Evolutionary conservation across 495 filamentous ascomycete genomes (phyloP).

Genomic region (Bombardia bombarda): DNA sequence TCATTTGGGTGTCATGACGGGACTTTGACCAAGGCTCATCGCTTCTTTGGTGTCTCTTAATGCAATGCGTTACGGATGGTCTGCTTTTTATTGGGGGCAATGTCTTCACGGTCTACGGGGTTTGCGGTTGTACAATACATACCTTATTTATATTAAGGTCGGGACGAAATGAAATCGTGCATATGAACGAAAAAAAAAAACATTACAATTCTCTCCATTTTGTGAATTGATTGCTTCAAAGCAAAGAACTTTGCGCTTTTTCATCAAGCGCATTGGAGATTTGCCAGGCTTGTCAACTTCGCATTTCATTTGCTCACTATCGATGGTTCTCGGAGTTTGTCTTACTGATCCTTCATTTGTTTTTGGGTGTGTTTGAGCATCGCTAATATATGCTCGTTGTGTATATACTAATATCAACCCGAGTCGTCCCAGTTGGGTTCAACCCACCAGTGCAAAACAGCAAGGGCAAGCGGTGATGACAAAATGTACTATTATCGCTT

Average conservation of each 20-base stretch:
- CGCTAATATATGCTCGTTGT: too few relatives aligned
- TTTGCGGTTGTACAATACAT: constrained; percentile 73
- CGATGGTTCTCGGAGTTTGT: too few relatives aligned
- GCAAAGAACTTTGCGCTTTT: too few relatives aligned
- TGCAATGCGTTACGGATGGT: constrained; percentile 84
- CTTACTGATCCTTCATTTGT: too few relatives aligned
- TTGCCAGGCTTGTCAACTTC: not conserved
- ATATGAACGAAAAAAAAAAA: constrained; percentile 50
- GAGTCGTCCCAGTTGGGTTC: too few relatives aligned
- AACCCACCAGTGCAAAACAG: too few relatives aligned
- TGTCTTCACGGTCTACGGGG: constrained; percentile 65
- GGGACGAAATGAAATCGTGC: constrained; percentile 54
- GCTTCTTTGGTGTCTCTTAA: constrained; percentile 60
- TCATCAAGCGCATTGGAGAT: too few relatives aligned
- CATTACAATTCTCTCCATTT: not conserved
- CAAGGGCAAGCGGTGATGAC: too few relatives aligned
- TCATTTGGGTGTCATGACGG: constrained; percentile 53
- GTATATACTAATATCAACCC: too few relatives aligned
- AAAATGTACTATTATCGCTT: too few relatives aligned
- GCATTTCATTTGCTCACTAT: too few relatives aligned
- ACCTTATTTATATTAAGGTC: constrained; percentile 51
- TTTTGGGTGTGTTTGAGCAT: too few relatives aligned
- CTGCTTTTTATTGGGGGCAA: constrained; percentile 67
- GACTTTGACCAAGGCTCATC: constrained; percentile 54
- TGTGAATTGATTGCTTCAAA: not conserved